These are phyloP conservation scores for Hyphodiscus sp. DNA, from an alignment of 2,329 filamentous ascomycete genomes.

Conservation along the genomic window DNA sequence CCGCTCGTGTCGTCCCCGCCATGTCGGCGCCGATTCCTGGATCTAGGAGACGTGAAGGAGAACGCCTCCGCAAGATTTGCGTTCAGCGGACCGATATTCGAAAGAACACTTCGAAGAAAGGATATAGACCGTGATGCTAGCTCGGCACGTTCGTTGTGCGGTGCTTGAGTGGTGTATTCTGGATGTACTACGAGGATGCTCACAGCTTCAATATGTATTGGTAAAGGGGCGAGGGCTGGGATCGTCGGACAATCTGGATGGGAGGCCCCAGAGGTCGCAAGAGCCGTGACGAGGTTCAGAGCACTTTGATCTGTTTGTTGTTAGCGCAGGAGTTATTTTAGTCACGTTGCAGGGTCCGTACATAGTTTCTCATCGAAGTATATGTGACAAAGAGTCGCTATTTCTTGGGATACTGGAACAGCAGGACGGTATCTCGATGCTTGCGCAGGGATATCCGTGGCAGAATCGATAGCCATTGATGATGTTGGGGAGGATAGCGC, in stretches of 20 bases:
- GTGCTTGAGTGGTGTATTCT: constrained; percentile 65
- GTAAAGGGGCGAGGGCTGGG: constrained; percentile 59
- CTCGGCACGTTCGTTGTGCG: constrained; percentile 51
- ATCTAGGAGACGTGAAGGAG: constrained; percentile 44
- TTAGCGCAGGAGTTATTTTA: no score
- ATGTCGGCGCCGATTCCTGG: constrained; percentile 23
- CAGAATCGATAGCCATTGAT: neutral
- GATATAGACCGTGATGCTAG: constrained; percentile 61
- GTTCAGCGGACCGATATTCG: constrained; percentile 61
- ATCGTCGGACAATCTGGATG: constrained; percentile 30
- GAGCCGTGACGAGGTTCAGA: constrained; percentile 56
- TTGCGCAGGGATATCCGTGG: neutral
- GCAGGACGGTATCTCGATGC: constrained; percentile 43
- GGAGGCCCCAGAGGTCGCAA: constrained; percentile 47
- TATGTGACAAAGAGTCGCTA: constrained; percentile 61
- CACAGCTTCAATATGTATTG: constrained; percentile 69
- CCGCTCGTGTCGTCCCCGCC: constrained; percentile 31
- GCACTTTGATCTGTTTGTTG: constrained; percentile 43
- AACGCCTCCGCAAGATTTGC: constrained; percentile 68
- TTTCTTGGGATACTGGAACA: constrained; percentile 51
- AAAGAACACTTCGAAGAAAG: constrained; percentile 63
- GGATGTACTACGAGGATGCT: constrained; percentile 80
- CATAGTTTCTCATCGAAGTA: constrained; percentile 71
- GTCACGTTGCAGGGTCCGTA: constrained; percentile 32
- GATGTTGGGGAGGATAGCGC: neutral